Evolutionary conservation across 2,329 filamentous ascomycete species (phyloP), one percentile per base, ranked within the genome.

Genomic region (Paracorniculantispora psalliotae): DNA sequence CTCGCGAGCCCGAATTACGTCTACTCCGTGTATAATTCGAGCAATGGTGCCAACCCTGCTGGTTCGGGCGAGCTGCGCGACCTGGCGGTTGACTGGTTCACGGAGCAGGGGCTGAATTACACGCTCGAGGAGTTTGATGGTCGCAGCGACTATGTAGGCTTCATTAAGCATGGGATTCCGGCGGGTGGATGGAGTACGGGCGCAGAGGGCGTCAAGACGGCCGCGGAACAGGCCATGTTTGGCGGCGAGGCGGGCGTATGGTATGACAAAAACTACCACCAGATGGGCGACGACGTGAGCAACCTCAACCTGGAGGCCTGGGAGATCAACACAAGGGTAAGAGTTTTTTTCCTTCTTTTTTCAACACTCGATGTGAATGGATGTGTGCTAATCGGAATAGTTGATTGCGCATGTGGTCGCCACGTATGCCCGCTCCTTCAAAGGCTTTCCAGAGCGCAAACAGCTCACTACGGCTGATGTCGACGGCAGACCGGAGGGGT

Each of bases 141-240:
- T 7, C 85, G 90, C 60, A 90, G 86, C 63, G 90, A 94, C 72
- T 93, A 93, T 66, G 88, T 86, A 53, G 87, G 84, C 1, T 92
- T 93, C 75, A 87, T 92, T 66, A 79, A 83, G 37, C 80, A 83
- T 59, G 87, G 87, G 3, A 91, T 92, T 44, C 87, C 90, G 0
- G 84, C 84, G 1, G 89, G 90, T 25, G 90, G 90, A 30, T 84
- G 92, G 61, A 88, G 89, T 57, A 91, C 89, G 2, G 90, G 90
- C 41, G 90, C 90, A 1, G 89, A 92, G 72, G 87, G 82, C 13
- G 71, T 90, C 73, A 92, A 92, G 82, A 91, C 88, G 0, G 73
- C 79, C 52, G 79, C 84, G 35, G 87, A 92, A 68, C 81, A 73
- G 2, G 76, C 74, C 43, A 73, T 84, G 73, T 93, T 91, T 69